Evolutionary conservation across 768 basidiomycete species (phyloP), one percentile per base, ranked within the genome.

Genomic region (Collybia sordida): DNA sequence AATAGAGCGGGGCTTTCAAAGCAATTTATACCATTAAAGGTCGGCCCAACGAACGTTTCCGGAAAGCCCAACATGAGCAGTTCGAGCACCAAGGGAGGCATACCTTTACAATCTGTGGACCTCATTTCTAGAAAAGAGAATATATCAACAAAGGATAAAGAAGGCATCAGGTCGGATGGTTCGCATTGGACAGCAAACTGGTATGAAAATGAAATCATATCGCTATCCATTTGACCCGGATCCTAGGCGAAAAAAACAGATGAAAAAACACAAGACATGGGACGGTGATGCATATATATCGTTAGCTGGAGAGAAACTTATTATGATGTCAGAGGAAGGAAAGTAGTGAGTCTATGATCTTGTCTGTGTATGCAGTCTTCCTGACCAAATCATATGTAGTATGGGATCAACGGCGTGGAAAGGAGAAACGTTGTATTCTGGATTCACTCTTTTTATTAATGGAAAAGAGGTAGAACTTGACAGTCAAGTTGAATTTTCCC

Each of bases 261-360:
- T 67, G 4, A 89, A 77, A 71, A 93, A 93, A 66, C 80, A 91
- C 57, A 88, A 89, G 61, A 88, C 85, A 0, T 94, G 93, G 92
- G 91, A 93, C 49, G 90, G 86, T 2, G 90, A 86, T 53, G 83
- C 77, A 6, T 87, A 78, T 64, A 71, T 88, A 21, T 79, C 81
- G 24, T 71, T 74, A 31, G 62, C 66, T 27, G 74, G 70, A 18
- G 74, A 74, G 11, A 80, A 78, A 51, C 61, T 89, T 18, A 77
- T 74, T 1, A 78, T 90, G 71, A 67, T 88, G 35, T 81, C 85
- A 3, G 86, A 89, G 59, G 77, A 79, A 47, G 90, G 90, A 2
- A 81, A 84, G 70, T 64, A 83, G 90, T 91, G 63, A 52, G 78
- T 59, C 50, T 11, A 39, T 18, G 19, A 21, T 21, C 15, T 35